A percentile compares a stretch with the other conserved stretches of the same genome.
Evolutionary conservation across 2,329 filamentous ascomycete genomes (phyloP).

Genomic region (Penicillium sp.): DNA sequence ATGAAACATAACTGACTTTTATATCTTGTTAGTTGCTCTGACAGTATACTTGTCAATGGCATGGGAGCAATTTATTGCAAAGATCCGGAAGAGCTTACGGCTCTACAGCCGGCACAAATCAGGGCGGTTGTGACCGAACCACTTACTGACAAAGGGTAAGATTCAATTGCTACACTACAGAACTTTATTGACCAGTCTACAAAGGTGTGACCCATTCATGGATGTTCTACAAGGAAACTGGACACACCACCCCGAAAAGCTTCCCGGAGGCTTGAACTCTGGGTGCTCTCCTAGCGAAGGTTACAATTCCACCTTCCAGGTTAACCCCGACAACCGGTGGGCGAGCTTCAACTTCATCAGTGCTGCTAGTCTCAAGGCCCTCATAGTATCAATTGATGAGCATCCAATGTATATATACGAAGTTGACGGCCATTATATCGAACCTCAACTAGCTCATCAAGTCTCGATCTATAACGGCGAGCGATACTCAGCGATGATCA

Average conservation of each 20-base stretch:
- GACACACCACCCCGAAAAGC: slow-evolving; percentile 25
- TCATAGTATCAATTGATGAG: slow-evolving; percentile 46
- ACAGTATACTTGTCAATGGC: slow-evolving; percentile 27
- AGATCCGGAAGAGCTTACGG: slow-evolving; percentile 18
- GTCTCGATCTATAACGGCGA: slow-evolving; percentile 35
- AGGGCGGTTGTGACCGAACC: slow-evolving; percentile 11
- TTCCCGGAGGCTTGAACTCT: slow-evolving; percentile 29
- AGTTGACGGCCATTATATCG: slow-evolving; percentile 43
- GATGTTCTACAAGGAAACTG: slow-evolving; percentile 9
- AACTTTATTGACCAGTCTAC: background rate
- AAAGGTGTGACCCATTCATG: slow-evolving; percentile 21
- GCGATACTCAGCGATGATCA: slow-evolving; percentile 42
- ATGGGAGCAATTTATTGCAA: slow-evolving; percentile 24
- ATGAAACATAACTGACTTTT: background rate
- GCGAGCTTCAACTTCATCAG: slow-evolving; percentile 60
- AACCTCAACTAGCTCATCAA: slow-evolving; percentile 37
- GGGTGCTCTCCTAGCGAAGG: slow-evolving; percentile 55
- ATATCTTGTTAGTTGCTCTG: slow-evolving; percentile 18
- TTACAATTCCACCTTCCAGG: slow-evolving; percentile 49
- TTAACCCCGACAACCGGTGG: slow-evolving; percentile 50
- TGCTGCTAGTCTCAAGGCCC: slow-evolving; percentile 55
- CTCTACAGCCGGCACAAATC: slow-evolving; percentile 8
- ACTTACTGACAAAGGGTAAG: slow-evolving; percentile 26
- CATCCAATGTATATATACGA: slow-evolving; percentile 45
- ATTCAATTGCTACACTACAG: too few relatives aligned